Base-by-base conservation (phyloP, 1,284 basidiomycete genomes). In the Papiliotrema flavescens region DNA sequence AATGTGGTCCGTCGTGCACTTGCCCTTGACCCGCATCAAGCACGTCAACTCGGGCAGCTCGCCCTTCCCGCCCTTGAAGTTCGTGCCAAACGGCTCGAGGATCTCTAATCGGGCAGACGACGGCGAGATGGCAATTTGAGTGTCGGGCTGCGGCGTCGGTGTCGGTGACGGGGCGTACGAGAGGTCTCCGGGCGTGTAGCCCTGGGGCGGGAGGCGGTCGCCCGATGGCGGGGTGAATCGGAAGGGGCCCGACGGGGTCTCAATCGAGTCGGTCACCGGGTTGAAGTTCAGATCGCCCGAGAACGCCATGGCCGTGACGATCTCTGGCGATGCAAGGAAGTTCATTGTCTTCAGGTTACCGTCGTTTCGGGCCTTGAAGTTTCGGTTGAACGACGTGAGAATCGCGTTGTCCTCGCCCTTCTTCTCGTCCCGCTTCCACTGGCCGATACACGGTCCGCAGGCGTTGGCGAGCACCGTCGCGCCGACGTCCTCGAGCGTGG, bases 1-100 rank as follows among this genome's bases (percentile, higher is more conserved):
- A 56, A 97, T 97, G 74, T 97, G 93, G 71, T 99, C 96, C 26
- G 96, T 99, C 17, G 95, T 98, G 77, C 95, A 98, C 79, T 99
- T 98, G 46, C 96, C 96, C 62, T 90, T 80, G 17, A 98, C 90
- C 24, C 93, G 80, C 82, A 98, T 85, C 51, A 99, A 76, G 55
- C 95, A 90, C 66, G 84, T 89, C 74, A 93, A 78, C 36, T 81
- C 64, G 20, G 90, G 87, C 14, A 98, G 81, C 80, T 98, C 96
- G 51, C 87, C 77, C 19, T 82, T 80, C 24, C 79, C 70, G 68
- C 83, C 84, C 36, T 80, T 69, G 70, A 98, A 98, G 65, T 85
- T 89, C 59, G 85, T 88, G 2, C 77, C 61, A 76, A 99, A 99
- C 2, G 96, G 92, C 69, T 89, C 81, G 23, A 99, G 81, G 32